phyloP scores from a whole-genome alignment of 768 basidiomycete species.

The Sporobolomyces roseus region DNA sequence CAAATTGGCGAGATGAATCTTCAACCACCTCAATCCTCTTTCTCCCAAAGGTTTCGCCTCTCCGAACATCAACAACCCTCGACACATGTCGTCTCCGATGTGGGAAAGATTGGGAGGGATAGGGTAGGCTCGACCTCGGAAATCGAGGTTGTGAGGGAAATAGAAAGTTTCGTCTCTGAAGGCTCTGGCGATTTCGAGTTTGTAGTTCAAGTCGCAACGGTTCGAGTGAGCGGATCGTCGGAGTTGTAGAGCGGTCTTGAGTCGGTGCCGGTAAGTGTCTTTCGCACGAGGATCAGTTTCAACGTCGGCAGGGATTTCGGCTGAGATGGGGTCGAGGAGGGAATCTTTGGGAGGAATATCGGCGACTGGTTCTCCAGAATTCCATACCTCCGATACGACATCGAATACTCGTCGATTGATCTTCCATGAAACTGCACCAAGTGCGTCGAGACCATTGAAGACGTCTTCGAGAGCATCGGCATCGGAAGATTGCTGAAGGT shows the following conservation, averaged over 20 bases:
- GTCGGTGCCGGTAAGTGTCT: slow-evolving; percentile 58
- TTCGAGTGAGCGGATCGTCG: slow-evolving; percentile 67
- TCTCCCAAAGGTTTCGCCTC: slow-evolving; percentile 73
- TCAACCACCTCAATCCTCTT: slow-evolving; percentile 85
- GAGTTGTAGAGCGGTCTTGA: slow-evolving; percentile 29
- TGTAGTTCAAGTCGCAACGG: slow-evolving; percentile 89
- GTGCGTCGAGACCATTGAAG: slow-evolving; percentile 81
- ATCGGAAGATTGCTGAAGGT: slow-evolving; percentile 69
- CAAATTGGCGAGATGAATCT: slow-evolving; percentile 89
- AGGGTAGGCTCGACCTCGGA: slow-evolving; percentile 94
- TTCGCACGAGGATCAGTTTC: slow-evolving; percentile 57
- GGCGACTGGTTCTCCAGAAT: slow-evolving; percentile 71
- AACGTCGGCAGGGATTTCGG: slow-evolving; percentile 53
- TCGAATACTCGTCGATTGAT: slow-evolving; percentile 77
- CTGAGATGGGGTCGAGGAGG: slow-evolving; percentile 55
- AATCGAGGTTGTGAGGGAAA: slow-evolving; percentile 93
- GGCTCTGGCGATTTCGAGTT: slow-evolving; percentile 91
- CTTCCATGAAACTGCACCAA: slow-evolving; percentile 83
- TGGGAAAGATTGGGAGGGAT: slow-evolving; percentile 93
- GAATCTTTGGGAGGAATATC: slow-evolving; percentile 75
- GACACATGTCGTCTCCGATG: slow-evolving; percentile 83
- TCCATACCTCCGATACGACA: slow-evolving; percentile 75
- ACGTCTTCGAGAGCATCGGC: slow-evolving; percentile 75
- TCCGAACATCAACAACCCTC: slow-evolving; percentile 79
- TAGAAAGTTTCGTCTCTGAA: slow-evolving; percentile 86